A percentile compares a stretch with the other conserved stretches of the same genome.
phyloP scores from a whole-genome alignment of 2,329 filamentous ascomycete genomes.

The Trichophyton mentagrophytes region DNA sequence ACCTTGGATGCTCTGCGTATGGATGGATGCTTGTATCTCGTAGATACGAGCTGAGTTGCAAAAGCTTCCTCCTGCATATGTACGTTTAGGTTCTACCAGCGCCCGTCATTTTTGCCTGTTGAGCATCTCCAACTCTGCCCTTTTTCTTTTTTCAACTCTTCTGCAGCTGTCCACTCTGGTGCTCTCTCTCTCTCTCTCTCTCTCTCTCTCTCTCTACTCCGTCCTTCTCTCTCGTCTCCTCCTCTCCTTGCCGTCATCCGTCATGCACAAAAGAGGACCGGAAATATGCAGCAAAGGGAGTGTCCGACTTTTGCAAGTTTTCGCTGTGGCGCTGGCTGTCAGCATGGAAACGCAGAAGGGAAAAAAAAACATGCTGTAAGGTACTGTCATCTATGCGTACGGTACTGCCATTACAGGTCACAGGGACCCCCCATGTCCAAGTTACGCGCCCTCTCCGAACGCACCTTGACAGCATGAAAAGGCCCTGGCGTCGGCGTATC shows the following conservation, averaged over 20 bases:
- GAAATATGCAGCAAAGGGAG: too few relatives aligned
- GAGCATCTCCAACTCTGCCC: neutral
- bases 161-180: neutral
- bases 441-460: neutral
- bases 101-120: neutral
- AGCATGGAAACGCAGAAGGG: neutral
- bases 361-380: neutral
- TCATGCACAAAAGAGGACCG: neutral
- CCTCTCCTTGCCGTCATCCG: neutral
- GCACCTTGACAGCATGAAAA: neutral
- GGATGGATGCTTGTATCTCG: neutral
- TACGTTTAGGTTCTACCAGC: neutral
- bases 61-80: constrained; percentile 5
- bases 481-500: neutral
- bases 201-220: neutral
- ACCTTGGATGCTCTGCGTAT: neutral
- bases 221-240: neutral
- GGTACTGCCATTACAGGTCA: neutral
- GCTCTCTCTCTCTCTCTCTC: neutral
- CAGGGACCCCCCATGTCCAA: neutral
- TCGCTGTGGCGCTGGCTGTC: neutral
- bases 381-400: neutral
- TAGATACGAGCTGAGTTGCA: constrained; percentile 3
- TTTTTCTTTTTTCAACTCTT: neutral
- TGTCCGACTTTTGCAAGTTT: neutral